Conservation (phyloP, 805 yeast genomes). For the Saccharomyces mikatae region DNA sequence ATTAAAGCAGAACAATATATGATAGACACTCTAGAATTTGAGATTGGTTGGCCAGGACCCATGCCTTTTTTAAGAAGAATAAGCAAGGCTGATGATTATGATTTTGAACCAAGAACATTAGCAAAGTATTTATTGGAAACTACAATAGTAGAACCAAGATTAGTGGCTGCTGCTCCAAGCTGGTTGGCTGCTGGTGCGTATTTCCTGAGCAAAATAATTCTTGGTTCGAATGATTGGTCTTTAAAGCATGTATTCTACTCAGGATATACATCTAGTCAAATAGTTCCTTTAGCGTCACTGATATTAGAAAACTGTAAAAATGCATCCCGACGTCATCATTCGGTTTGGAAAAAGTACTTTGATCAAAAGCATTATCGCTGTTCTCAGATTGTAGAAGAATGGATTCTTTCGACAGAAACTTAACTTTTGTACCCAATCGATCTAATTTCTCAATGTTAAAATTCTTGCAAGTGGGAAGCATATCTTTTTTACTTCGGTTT, state of each 20-base stretch:
- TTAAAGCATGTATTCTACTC: slow-evolving; percentile 75
- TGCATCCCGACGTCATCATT: slow-evolving; percentile 53
- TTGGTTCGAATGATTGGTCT: slow-evolving; percentile 74
- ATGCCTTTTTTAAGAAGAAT: slow-evolving; percentile 88
- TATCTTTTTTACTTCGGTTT: not conserved
- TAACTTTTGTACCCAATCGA: not conserved
- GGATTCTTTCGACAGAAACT: slow-evolving; percentile 10
- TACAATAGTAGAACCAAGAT: slow-evolving; percentile 78
- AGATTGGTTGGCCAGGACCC: slow-evolving; percentile 96
- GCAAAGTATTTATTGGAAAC: slow-evolving; percentile 85
- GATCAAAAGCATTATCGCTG: slow-evolving; percentile 73
- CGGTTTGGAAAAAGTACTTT: slow-evolving; percentile 78
- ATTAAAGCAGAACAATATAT: slow-evolving; percentile 81
- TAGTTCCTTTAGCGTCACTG: slow-evolving; percentile 62
- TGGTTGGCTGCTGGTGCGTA: slow-evolving; percentile 94
- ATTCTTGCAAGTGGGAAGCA: not conserved
- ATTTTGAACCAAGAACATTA: slow-evolving; percentile 78
- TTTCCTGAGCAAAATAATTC: slow-evolving; percentile 63
- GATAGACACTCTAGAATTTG: slow-evolving; percentile 83
- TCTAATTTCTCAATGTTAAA: not conserved
- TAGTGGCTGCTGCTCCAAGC: slow-evolving; percentile 81
- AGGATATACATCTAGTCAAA: slow-evolving; percentile 76
- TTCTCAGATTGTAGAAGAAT: slow-evolving; percentile 31
- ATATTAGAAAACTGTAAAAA: slow-evolving; percentile 54
- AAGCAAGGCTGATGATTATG: slow-evolving; percentile 93